Percentiles rank a stretch among this genome's conserved stretches.
Evolutionary conservation across 208 protist species (phyloP).

Genomic region (Angomonas ambiguus): DNA sequence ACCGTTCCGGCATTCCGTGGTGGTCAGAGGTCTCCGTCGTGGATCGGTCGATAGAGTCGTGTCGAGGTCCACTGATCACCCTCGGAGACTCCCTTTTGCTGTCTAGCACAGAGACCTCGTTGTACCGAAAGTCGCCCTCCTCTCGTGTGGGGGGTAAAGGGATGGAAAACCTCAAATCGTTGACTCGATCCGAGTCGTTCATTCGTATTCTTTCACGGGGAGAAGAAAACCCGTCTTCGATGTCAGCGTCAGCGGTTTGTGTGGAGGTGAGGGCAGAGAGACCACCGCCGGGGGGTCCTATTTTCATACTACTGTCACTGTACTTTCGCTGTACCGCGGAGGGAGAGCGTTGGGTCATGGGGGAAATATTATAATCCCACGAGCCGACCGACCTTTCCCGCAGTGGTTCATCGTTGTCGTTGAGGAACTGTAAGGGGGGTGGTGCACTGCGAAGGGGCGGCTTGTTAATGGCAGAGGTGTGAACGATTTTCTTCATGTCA

Average conservation of each 20-base stretch:
- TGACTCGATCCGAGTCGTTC: too few species aligned
- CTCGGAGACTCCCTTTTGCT: background rate
- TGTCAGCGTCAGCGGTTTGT: background rate
- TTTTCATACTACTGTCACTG: too few species aligned
- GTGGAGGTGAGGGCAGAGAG: background rate
- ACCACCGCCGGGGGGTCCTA: background rate
- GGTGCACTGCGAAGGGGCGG: too few species aligned
- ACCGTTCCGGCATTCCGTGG: background rate
- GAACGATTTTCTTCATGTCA: background rate
- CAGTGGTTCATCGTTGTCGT: background rate
- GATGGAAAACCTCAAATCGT: background rate
- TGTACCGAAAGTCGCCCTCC: background rate
- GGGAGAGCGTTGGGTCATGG: slow-evolving; percentile 21
- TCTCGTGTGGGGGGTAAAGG: background rate
- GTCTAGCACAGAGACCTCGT: background rate
- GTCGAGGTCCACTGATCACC: background rate
- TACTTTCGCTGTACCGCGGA: background rate
- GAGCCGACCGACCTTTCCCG: background rate
- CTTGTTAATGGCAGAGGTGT: too few species aligned
- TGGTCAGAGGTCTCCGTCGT: too few species aligned
- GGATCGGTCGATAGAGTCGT: background rate
- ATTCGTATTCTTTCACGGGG: background rate
- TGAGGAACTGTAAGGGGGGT: background rate
- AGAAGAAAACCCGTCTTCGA: background rate
- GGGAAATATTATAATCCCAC: slow-evolving; percentile 17